Conservation (phyloP, 306 rosid genomes). For the Cicer arietinum region DNA sequence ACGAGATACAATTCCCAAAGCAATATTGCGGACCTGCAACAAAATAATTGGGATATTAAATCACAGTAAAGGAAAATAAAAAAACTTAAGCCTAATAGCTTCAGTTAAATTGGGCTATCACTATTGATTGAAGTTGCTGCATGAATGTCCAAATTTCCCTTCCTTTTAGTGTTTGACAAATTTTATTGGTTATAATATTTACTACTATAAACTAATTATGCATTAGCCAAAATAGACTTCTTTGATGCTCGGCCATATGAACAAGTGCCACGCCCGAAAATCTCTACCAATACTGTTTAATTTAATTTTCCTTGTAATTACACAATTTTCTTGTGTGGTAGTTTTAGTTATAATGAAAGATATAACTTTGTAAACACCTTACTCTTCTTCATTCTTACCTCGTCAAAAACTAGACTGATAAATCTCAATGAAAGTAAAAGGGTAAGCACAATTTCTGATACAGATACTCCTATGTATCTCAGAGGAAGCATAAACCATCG, state of each 20-base stretch:
- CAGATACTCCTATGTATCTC: constrained; percentile 78
- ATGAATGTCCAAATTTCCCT: constrained; percentile 8
- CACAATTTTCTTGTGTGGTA: background rate
- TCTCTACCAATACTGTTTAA: background rate
- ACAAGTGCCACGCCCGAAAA: constrained; percentile 4
- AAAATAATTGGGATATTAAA: constrained; percentile 37
- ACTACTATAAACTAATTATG: constrained; percentile 27
- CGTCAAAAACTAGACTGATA: constrained; percentile 88
- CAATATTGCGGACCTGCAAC: constrained; percentile 89
- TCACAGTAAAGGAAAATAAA: constrained; percentile 20
- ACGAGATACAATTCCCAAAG: constrained; percentile 89
- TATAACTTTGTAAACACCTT: constrained; percentile 11
- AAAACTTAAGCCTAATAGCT: background rate
- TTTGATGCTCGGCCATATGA: background rate
- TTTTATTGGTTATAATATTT: constrained; percentile 21
- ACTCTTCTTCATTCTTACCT: constrained; percentile 74
- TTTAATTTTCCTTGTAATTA: background rate
- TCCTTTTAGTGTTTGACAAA: constrained; percentile 12
- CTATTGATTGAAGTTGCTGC: constrained; percentile 33
- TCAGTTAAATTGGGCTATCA: constrained; percentile 1
- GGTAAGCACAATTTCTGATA: constrained; percentile 87
- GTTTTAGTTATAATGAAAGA: constrained; percentile 12
- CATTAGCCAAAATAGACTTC: constrained; percentile 24
- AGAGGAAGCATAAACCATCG: constrained; percentile 95
- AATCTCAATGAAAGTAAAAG: constrained; percentile 92